Conservation (phyloP, 257 asterid species). For the Solanum paucissectum region DNA sequence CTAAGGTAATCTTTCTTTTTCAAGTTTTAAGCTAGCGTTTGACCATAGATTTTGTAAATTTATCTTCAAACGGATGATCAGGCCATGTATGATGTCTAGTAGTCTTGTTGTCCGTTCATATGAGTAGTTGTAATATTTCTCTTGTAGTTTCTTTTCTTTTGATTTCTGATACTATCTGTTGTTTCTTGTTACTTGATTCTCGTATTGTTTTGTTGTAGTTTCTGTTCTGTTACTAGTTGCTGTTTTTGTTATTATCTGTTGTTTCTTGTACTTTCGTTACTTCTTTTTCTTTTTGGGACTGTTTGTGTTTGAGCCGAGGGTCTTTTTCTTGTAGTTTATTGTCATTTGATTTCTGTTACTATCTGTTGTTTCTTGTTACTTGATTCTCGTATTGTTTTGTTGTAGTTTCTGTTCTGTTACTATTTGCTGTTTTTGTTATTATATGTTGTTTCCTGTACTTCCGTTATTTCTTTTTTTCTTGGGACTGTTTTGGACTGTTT, state of each 20-base stretch:
- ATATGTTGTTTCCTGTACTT: neutral
- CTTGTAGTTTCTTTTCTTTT: neutral
- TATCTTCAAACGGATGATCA: neutral
- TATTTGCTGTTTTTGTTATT: neutral
- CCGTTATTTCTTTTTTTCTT: too few relatives aligned
- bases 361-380: neutral
- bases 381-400: neutral
- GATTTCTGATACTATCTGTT: neutral
- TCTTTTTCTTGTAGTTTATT: neutral
- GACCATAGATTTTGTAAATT: neutral
- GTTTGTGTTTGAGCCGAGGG: neutral
- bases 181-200: neutral
- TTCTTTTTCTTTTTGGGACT: neutral
- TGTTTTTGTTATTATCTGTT: too few relatives aligned
- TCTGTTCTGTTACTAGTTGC: neutral
- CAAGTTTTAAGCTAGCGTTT: neutral
- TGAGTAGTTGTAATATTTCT: accelerated
- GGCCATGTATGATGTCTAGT: neutral
- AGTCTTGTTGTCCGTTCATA: neutral
- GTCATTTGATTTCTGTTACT: neutral
- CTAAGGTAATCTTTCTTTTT: conserved; percentile 37
- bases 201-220: neutral
- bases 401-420: neutral
- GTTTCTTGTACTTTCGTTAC: neutral
- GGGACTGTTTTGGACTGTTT: too few relatives aligned